These are phyloP conservation scores for Artemisia argyi DNA, from an alignment of 129 eudicot species.

Conservation along the genomic window DNA sequence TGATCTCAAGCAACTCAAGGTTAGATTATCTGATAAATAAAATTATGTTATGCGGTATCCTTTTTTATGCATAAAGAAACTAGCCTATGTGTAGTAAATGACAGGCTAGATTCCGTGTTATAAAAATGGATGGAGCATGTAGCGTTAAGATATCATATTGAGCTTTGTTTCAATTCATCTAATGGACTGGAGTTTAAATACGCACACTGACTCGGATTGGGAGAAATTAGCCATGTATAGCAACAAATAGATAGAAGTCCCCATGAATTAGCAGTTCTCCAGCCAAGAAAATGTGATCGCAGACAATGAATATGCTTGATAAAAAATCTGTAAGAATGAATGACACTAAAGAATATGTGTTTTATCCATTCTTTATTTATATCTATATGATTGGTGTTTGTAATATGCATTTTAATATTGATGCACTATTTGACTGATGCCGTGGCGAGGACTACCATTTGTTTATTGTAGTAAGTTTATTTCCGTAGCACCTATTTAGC, in stretches of 20 bases:
- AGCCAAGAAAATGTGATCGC: conserved; percentile 30
- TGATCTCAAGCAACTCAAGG: conserved; percentile 22
- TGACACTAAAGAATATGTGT: too few relatives aligned
- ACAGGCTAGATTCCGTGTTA: conserved; percentile 25
- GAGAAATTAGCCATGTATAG: conserved; percentile 44
- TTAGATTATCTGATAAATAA: conserved; percentile 18
- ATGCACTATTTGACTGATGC: too few relatives aligned
- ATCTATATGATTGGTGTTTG: too few relatives aligned
- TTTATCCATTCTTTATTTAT: too few relatives aligned
- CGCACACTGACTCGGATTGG: conserved; percentile 52
- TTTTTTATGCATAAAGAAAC: conserved; percentile 4
- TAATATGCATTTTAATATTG: too few relatives aligned
- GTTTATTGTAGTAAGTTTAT: too few relatives aligned
- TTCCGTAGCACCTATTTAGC: too few relatives aligned
- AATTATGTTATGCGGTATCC: too few relatives aligned
- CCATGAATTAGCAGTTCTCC: conserved; percentile 29
- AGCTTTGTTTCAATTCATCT: conserved; percentile 2
- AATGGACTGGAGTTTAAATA: conserved; percentile 50
- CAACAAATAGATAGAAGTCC: conserved; percentile 36
- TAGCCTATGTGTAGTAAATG: conserved; percentile 4
- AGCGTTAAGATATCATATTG: conserved; percentile 21
- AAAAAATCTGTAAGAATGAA: too few relatives aligned
- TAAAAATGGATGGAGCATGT: conserved; percentile 30
- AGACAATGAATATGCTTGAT: neutral
- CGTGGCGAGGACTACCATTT: too few relatives aligned